Evolutionary conservation across 202 grass and related monocot species (phyloP).

Genomic region (Setaria italica): DNA sequence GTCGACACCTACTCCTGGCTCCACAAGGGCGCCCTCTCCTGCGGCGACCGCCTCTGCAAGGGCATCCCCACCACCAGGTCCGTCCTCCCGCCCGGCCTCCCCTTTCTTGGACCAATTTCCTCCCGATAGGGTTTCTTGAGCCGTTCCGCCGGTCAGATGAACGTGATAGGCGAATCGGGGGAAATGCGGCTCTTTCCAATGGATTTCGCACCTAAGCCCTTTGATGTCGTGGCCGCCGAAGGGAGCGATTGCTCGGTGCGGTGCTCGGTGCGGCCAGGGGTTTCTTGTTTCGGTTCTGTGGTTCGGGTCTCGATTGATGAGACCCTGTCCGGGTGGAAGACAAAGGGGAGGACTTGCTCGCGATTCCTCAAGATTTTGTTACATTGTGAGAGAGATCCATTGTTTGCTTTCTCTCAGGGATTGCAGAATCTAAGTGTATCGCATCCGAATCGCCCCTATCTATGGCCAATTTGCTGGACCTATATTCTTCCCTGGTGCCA

Average conservation of each 20-base stretch:
- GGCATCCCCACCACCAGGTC: conserved; percentile 90
- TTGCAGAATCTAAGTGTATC: not conserved
- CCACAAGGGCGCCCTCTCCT: conserved; percentile 93
- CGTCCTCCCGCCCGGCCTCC: not conserved
- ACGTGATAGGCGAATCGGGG: conserved; percentile 24
- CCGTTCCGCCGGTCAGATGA: not conserved
- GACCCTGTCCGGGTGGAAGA: not conserved
- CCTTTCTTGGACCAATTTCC: conserved; percentile 35
- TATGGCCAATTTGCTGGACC: conserved; percentile 1
- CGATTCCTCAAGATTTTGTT: not conserved
- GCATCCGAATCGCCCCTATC: conserved; percentile 26
- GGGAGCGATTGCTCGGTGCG: not conserved
- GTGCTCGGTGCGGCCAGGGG: not conserved
- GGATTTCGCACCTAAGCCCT: not conserved
- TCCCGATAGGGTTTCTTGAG: conserved; percentile 9
- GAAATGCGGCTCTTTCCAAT: conserved; percentile 29
- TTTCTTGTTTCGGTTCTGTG: not conserved
- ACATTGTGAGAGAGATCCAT: not conserved
- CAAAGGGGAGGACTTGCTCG: not conserved
- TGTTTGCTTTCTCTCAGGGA: conserved; percentile 4
- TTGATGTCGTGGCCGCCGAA: not conserved
- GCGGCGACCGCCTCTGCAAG: conserved; percentile 87
- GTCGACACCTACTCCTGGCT: conserved; percentile 99
- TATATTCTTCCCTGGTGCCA: not conserved
- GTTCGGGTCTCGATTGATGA: not conserved